Conservation (phyloP, 768 basidiomycete genomes). For the Omphalotus guepiniiformis region DNA sequence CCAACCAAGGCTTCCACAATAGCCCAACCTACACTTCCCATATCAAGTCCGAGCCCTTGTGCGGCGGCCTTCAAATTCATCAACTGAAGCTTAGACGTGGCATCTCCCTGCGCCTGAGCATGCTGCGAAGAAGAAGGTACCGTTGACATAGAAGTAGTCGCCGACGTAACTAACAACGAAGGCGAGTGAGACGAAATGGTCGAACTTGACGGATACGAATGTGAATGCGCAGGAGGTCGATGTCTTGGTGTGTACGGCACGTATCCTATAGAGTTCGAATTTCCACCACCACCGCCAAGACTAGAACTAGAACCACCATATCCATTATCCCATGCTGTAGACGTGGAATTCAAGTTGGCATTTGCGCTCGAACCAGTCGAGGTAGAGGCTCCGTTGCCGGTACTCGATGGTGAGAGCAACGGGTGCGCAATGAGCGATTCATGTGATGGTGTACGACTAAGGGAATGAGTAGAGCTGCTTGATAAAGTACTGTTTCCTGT, state of each 20-base stretch:
- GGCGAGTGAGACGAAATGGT: too few species aligned
- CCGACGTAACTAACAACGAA: conserved; percentile 37
- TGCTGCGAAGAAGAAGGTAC: conserved; percentile 40
- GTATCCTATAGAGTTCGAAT: conserved; percentile 41
- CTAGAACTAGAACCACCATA: background rate
- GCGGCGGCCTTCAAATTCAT: conserved; percentile 72
- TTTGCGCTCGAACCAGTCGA: conserved; percentile 16
- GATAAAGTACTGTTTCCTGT: background rate
- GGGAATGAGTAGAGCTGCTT: background rate
- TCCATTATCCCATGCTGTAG: conserved; percentile 24
- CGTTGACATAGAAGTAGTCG: conserved; percentile 44
- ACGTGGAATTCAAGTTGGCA: conserved; percentile 25
- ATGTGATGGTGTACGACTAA: conserved; percentile 32
- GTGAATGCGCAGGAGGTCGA: conserved; percentile 27
- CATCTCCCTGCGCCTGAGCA: too few species aligned
- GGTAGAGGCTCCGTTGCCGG: background rate
- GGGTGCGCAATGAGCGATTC: conserved; percentile 64
- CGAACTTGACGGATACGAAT: conserved; percentile 15
- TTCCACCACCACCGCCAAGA: conserved; percentile 5
- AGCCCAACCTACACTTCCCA: conserved; percentile 65
- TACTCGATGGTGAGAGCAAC: conserved; percentile 44
- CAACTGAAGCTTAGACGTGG: conserved; percentile 63
- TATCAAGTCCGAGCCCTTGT: conserved; percentile 63
- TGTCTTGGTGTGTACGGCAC: conserved; percentile 78
- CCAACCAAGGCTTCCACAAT: conserved; percentile 69